Evolutionary conservation across 495 filamentous ascomycete genomes (phyloP).

Genomic region (Aspergillus affinis): DNA sequence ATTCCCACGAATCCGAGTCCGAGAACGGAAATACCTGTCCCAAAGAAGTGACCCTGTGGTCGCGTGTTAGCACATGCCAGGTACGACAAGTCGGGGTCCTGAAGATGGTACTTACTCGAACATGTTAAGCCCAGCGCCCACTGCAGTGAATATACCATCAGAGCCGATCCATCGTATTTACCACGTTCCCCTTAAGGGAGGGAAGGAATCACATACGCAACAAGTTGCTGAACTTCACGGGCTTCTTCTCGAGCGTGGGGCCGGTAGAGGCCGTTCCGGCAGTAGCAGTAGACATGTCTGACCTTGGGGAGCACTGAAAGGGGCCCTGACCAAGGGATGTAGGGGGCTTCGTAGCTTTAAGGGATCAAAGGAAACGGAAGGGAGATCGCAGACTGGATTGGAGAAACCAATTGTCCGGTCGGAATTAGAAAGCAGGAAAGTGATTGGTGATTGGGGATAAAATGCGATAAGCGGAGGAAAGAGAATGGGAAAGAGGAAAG

Average conservation of each 20-base stretch:
- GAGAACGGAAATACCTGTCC: slow-evolving; percentile 60
- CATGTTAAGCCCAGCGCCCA: slow-evolving; percentile 96
- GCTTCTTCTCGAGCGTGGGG: slow-evolving; percentile 88
- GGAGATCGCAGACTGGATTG: slow-evolving; percentile 8
- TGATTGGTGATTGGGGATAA: not conserved
- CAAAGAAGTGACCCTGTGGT: slow-evolving; percentile 74
- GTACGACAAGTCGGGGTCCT: not conserved
- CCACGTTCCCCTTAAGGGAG: not conserved
- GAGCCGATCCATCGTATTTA: slow-evolving; percentile 13
- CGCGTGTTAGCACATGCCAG: slow-evolving; percentile 15
- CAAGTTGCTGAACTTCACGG: slow-evolving; percentile 99
- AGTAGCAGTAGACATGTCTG: slow-evolving; percentile 52
- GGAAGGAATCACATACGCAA: slow-evolving; percentile 56
- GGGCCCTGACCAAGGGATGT: slow-evolving; percentile 92
- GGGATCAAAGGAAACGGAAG: slow-evolving; percentile 27
- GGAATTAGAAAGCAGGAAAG: not conserved
- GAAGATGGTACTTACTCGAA: slow-evolving; percentile 70
- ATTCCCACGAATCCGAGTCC: not conserved
- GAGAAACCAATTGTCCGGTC: slow-evolving; percentile 12
- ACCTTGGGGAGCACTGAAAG: slow-evolving; percentile 51
- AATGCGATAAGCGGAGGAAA: slow-evolving; percentile 2
- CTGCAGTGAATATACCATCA: slow-evolving; percentile 30
- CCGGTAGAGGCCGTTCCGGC: slow-evolving; percentile 46
- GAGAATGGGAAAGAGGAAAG: slow-evolving; percentile 10
- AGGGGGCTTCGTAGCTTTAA: slow-evolving; percentile 74